Evolutionary conservation across 805 yeast genomes (phyloP).

Genomic region (Candida railenensis): DNA sequence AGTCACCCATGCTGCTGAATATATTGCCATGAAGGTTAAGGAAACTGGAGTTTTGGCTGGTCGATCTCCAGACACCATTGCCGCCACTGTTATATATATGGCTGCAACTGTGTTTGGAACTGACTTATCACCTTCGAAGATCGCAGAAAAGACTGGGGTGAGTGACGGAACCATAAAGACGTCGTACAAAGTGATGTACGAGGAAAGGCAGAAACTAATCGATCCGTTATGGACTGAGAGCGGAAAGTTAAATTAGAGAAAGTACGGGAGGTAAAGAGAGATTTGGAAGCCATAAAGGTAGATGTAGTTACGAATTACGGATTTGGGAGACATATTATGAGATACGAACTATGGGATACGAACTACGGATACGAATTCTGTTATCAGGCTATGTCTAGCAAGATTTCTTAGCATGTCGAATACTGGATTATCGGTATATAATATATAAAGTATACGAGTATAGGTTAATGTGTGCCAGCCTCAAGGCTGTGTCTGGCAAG

Average conservation of each 20-base stretch:
- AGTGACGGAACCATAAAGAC: constrained; percentile 97
- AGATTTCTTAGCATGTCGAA: too few species aligned
- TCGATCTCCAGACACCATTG: constrained; percentile 94
- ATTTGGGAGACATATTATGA: too few species aligned
- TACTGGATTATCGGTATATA: too few species aligned
- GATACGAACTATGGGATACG: too few species aligned
- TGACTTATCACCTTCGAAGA: constrained; percentile 70
- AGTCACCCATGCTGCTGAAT: constrained; percentile 89
- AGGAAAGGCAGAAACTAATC: constrained; percentile 62
- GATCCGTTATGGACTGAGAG: constrained; percentile 73
- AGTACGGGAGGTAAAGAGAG: constrained; percentile 27
- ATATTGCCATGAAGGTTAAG: constrained; percentile 84
- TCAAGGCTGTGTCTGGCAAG: too few species aligned
- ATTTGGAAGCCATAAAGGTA: too few species aligned
- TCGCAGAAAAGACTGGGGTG: constrained; percentile 91
- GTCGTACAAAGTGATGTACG: constrained; percentile 77
- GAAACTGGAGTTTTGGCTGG: constrained; percentile 95
- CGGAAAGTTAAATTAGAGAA: constrained; percentile 58
- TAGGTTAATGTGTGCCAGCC: too few species aligned
- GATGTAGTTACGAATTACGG: too few species aligned
- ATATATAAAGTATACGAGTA: too few species aligned
- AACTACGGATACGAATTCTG: too few species aligned
- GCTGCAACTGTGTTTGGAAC: constrained; percentile 85
- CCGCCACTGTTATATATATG: constrained; percentile 96
- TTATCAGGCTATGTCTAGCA: too few species aligned